Evolutionary conservation across 2,329 filamentous ascomycete genomes (phyloP).

Genomic region (Monilinia vaccinii-corymbosi): DNA sequence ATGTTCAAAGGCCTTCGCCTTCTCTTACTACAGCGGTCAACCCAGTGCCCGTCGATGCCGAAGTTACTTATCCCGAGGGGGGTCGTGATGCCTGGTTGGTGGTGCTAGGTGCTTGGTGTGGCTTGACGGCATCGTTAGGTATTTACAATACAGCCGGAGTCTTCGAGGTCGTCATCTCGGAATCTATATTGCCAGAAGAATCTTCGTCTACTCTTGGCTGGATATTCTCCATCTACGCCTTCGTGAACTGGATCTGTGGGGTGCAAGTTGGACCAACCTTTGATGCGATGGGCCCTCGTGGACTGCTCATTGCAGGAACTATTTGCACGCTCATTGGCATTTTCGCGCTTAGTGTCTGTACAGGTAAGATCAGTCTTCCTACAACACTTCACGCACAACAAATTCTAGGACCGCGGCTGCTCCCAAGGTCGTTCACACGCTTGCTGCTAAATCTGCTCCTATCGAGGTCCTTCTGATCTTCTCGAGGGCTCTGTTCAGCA

Average conservation of each 20-base stretch:
- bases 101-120: constrained; percentile 73
- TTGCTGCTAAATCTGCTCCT: neutral
- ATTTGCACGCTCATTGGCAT: constrained; percentile 10
- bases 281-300: constrained; percentile 26
- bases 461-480: neutral
- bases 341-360: constrained; percentile 12
- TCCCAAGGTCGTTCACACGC: neutral
- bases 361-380: constrained; percentile 1
- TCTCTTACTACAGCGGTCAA: neutral
- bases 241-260: constrained; percentile 23
- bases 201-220: constrained; percentile 44
- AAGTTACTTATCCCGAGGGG: constrained; percentile 58
- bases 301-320: constrained; percentile 30
- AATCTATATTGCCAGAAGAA: constrained; percentile 54
- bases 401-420: neutral
- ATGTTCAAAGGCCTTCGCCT: neutral
- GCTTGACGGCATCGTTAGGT: constrained; percentile 67
- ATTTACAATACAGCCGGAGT: constrained; percentile 72
- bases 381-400: neutral
- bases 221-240: constrained; percentile 45
- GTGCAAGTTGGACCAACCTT: constrained; percentile 18
- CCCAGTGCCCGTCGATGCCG: neutral
- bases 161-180: constrained; percentile 45
- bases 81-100: constrained; percentile 74
- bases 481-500: neutral